phyloP scores from a whole-genome alignment of 2,329 filamentous ascomycete species.

The Diaporthe ampelina region DNA sequence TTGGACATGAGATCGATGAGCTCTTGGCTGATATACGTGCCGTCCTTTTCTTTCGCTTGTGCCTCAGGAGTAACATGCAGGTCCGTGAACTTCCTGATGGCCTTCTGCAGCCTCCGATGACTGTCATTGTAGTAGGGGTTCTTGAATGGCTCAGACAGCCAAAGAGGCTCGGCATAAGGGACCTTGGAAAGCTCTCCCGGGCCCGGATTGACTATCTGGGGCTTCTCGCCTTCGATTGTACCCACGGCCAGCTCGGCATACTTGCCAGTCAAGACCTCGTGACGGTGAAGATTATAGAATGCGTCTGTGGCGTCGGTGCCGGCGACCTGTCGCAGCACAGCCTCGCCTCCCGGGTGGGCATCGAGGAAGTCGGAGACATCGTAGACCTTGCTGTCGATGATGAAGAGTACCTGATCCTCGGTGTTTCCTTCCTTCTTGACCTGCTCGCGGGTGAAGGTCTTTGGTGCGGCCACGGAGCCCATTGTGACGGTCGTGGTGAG shows the following conservation, averaged over 20 bases:
- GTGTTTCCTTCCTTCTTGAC: slow-evolving; percentile 80
- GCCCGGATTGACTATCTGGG: slow-evolving; percentile 78
- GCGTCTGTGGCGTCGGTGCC: slow-evolving; percentile 85
- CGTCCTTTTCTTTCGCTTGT: slow-evolving; percentile 80
- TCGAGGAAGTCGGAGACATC: slow-evolving; percentile 88
- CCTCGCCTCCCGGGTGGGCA: slow-evolving; percentile 85
- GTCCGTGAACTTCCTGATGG: slow-evolving; percentile 81
- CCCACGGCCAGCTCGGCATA: slow-evolving; percentile 83
- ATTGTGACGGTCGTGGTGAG: slow-evolving; percentile 45
- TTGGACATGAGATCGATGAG: slow-evolving; percentile 85
- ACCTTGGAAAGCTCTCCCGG: slow-evolving; percentile 81
- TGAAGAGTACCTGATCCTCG: slow-evolving; percentile 83
- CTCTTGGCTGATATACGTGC: slow-evolving; percentile 77
- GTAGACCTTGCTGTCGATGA: slow-evolving; percentile 90
- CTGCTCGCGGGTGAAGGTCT: slow-evolving; percentile 72
- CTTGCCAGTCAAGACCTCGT: slow-evolving; percentile 84
- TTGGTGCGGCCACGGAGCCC: slow-evolving; percentile 50
- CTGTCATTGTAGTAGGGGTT: slow-evolving; percentile 85
- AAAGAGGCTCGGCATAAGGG: slow-evolving; percentile 88
- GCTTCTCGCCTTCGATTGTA: slow-evolving; percentile 79
- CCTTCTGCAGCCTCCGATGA: slow-evolving; percentile 77
- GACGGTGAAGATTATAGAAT: slow-evolving; percentile 93
- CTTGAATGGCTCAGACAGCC: slow-evolving; percentile 83
- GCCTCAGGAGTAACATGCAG: slow-evolving; percentile 80
- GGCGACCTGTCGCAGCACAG: slow-evolving; percentile 84